Conservation (phyloP, 257 asterid species). For the Nicotiana attenuata region DNA sequence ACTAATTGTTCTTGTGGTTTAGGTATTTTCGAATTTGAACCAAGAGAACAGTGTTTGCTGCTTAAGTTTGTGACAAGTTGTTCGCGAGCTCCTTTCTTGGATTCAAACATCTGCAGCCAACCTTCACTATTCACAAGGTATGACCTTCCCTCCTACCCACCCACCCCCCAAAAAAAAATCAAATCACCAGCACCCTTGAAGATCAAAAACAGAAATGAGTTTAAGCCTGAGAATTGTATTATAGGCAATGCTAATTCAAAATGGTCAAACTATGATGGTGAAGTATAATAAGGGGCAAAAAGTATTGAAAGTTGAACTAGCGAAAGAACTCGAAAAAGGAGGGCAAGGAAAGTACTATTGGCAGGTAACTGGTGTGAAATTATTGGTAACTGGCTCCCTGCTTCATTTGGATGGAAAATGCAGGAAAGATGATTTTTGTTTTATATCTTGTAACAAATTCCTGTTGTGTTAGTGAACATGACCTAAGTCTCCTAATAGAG, state of each 20-base stretch:
- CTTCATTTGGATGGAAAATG: too few relatives aligned
- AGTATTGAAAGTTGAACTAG: background rate
- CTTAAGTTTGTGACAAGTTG: slow-evolving; percentile 98
- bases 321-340: background rate
- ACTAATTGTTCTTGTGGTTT: too few relatives aligned
- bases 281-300: background rate
- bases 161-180: background rate
- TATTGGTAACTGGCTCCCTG: background rate
- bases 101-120: slow-evolving; percentile 89
- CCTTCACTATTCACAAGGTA: slow-evolving; percentile 97
- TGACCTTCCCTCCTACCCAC: background rate
- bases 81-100: slow-evolving; percentile 96
- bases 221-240: background rate
- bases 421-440: too few relatives aligned
- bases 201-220: background rate
- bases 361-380: background rate
- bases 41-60: slow-evolving; percentile 85
- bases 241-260: too few relatives aligned
- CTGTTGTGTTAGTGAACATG: too few relatives aligned
- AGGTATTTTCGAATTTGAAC: slow-evolving; percentile 75
- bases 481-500: too few relatives aligned
- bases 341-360: background rate
- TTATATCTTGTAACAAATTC: too few relatives aligned
- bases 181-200: background rate
- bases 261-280: background rate